Evolutionary conservation across 2,329 filamentous ascomycete genomes (phyloP).

Genomic region (Coniochaeta sp.): DNA sequence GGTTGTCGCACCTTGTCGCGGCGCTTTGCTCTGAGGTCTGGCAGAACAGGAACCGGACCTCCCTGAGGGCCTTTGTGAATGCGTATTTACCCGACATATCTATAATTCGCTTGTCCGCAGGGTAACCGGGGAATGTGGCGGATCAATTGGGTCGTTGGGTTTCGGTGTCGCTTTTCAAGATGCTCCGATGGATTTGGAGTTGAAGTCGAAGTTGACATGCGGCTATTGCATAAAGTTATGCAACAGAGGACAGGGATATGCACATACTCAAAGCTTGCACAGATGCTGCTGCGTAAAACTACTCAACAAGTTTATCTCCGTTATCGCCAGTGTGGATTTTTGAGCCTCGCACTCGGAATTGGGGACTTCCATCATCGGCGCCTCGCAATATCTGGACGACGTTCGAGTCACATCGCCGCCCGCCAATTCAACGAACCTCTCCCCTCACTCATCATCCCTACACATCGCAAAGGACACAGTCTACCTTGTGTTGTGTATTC

Average conservation of each 20-base stretch:
- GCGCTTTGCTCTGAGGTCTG: constrained; percentile 89
- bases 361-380: constrained; percentile 1
- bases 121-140: background rate
- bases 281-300: background rate
- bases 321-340: background rate
- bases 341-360: background rate
- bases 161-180: background rate
- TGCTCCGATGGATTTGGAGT: background rate
- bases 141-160: background rate
- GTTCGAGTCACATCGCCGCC: background rate
- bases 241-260: background rate
- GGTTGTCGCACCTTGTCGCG: constrained; percentile 62
- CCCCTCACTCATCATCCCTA: background rate
- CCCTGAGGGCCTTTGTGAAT: constrained; percentile 82
- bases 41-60: constrained; percentile 96
- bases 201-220: background rate
- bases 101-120: constrained; percentile 17
- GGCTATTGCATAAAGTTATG: constrained; percentile 1
- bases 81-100: constrained; percentile 87
- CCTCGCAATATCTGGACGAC: background rate
- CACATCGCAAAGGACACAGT: background rate
- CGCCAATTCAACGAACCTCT: background rate
- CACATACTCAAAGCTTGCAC: background rate
- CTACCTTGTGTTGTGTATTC: no score
- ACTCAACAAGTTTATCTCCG: background rate